Conservation (phyloP, 2,329 filamentous ascomycete species). For the Epichloe sibirici region DNA sequence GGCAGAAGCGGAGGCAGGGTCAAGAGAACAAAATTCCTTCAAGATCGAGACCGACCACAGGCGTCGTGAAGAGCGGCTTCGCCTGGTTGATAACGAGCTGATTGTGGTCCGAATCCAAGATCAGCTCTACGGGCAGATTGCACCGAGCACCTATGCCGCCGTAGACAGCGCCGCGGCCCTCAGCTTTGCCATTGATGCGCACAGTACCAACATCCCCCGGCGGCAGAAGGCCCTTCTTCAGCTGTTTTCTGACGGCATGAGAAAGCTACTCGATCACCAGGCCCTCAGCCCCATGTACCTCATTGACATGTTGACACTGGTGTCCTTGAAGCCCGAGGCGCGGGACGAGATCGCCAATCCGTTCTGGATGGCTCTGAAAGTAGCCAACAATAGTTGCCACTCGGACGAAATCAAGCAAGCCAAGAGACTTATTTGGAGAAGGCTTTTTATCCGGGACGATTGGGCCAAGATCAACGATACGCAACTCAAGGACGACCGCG, state of each 20-base stretch:
- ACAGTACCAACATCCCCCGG: constrained; percentile 41
- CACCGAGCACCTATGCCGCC: constrained; percentile 53
- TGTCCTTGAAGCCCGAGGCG: constrained; percentile 35
- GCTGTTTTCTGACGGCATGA: constrained; percentile 59
- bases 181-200: constrained; percentile 62
- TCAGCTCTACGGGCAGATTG: constrained; percentile 57
- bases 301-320: constrained; percentile 71
- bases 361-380: constrained; percentile 63
- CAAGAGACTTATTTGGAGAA: constrained; percentile 66
- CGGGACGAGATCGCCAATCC: constrained; percentile 48
- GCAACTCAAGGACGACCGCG: constrained; percentile 56
- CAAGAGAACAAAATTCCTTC: constrained; percentile 17
- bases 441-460: constrained; percentile 71
- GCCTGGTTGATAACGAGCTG: constrained; percentile 49
- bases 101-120: constrained; percentile 71
- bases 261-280: constrained; percentile 57
- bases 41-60: constrained; percentile 25
- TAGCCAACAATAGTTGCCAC: constrained; percentile 41
- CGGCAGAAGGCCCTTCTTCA: constrained; percentile 54
- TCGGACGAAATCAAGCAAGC: constrained; percentile 46
- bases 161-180: constrained; percentile 71
- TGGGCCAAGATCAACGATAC: constrained; percentile 75
- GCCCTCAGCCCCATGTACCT: constrained; percentile 53
- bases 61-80: constrained; percentile 30
- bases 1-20: constrained; percentile 38